These are phyloP conservation scores for Zea luxurians DNA, from an alignment of 176 grass and related monocot genomes.

Conservation along the genomic window DNA sequence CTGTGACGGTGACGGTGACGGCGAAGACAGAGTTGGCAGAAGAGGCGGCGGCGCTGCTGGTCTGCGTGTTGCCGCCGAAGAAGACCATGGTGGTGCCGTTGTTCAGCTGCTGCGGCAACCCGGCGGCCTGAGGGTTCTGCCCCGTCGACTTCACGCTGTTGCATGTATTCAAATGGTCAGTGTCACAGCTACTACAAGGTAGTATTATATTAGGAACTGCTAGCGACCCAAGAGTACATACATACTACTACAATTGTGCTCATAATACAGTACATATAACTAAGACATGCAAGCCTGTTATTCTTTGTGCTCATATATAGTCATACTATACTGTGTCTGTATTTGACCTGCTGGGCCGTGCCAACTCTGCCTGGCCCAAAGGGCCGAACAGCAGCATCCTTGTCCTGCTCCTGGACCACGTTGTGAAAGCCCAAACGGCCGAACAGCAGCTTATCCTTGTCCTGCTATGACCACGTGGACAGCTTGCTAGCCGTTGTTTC, in stretches of 20 bases:
- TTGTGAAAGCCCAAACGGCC: background rate
- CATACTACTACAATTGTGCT: background rate
- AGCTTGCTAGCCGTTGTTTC: constrained; percentile 14
- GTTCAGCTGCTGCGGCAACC: constrained; percentile 25
- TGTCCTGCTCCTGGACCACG: background rate
- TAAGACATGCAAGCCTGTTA: background rate
- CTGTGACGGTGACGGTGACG: background rate
- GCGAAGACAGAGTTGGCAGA: background rate
- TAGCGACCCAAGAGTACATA: background rate
- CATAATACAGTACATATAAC: background rate
- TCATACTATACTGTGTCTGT: background rate
- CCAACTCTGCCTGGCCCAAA: background rate
- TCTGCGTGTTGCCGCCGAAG: constrained; percentile 18
- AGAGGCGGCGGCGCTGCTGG: background rate
- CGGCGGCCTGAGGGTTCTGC: constrained; percentile 43
- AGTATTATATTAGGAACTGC: background rate
- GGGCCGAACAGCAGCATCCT: too few species aligned
- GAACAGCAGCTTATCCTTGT: background rate
- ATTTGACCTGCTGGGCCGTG: background rate
- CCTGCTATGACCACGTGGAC: background rate
- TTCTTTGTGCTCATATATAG: background rate
- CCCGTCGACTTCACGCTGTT: constrained; percentile 58
- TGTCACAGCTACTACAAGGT: background rate
- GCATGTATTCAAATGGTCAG: background rate
- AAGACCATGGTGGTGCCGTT: constrained; percentile 59